phyloP scores from a whole-genome alignment of 345 rosid genomes.

The Linum trigynum region DNA sequence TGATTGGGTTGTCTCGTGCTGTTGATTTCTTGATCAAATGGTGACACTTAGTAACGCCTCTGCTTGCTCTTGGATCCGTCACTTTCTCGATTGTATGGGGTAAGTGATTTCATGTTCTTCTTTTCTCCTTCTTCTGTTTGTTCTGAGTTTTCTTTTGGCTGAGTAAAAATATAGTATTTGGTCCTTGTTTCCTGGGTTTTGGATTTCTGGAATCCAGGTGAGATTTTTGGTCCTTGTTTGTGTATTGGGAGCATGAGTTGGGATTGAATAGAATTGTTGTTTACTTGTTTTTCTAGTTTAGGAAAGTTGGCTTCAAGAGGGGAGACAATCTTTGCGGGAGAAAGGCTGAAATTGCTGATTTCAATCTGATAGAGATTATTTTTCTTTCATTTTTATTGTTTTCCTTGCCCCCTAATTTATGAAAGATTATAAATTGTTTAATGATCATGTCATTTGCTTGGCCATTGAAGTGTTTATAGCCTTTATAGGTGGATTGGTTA shows the following conservation, averaged over 20 bases:
- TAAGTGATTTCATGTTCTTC: slow-evolving; percentile 15
- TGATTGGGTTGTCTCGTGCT: neutral
- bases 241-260: neutral
- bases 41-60: slow-evolving; percentile 23
- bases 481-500: neutral
- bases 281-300: neutral
- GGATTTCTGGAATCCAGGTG: neutral
- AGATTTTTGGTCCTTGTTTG: neutral
- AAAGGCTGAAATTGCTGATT: slow-evolving; percentile 2
- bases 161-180: too few relatives aligned
- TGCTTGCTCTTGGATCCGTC: slow-evolving; percentile 39
- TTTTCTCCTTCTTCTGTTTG: neutral
- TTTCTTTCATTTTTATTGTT: too few relatives aligned
- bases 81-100: slow-evolving; percentile 52
- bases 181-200: neutral
- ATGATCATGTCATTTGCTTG: neutral
- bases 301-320: neutral
- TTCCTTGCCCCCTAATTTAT: too few relatives aligned
- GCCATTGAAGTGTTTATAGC: neutral
- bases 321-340: neutral
- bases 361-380: neutral
- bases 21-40: slow-evolving; percentile 13
- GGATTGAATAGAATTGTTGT: neutral
- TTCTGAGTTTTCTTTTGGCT: neutral
- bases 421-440: too few relatives aligned